Evolutionary conservation across 768 basidiomycete genomes (phyloP), one percentile per base, ranked within the genome.

Genomic region (Heimioporus sp.): DNA sequence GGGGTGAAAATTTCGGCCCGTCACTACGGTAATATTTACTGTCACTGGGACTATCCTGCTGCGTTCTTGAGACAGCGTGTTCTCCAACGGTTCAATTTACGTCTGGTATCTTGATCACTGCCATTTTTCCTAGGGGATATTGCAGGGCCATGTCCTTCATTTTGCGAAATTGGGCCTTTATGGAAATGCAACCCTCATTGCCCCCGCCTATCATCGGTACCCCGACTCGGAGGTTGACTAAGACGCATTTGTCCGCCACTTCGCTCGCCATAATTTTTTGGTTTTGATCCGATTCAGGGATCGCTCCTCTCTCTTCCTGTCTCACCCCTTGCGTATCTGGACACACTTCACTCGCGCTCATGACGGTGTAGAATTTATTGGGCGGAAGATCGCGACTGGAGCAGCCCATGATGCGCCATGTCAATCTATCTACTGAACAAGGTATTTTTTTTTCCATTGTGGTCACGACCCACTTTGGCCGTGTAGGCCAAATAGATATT

Each of bases 261-360:
- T 50, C 47, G 41, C 24, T 54, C 46, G 51, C 52, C 48, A 37
- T 56, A 28, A 20, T 41, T 49, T 49, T 56, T 41, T 52, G 43
- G 37, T 24, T 58, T 62, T 64, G 64, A 67, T 65, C 64, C 65
- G 64, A 51, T 35, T 61, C 55, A 65, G 62, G 55, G 62, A 64
- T 48, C 21, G 42, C 56, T 55, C 39, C 43, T 56, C 51, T 45
- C 32, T 49, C 53, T 43, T 55, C 52, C 42, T 47, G 52, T 41
- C 24, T 40, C 43, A 21, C 46, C 52, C 35, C 43, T 46, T 36
- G 19, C 30, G n/a, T 60, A 55, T 60, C 36, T 47, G 35, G 28
- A 31, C 38, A 43, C 41, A 45, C 24, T 31, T 28, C 24, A 28
- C 24, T 47, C 39, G 51, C 50, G 48, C 56, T 34, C 53, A 53